Conservation (phyloP, 2,329 filamentous ascomycete species). For the Cercospora sp. region DNA sequence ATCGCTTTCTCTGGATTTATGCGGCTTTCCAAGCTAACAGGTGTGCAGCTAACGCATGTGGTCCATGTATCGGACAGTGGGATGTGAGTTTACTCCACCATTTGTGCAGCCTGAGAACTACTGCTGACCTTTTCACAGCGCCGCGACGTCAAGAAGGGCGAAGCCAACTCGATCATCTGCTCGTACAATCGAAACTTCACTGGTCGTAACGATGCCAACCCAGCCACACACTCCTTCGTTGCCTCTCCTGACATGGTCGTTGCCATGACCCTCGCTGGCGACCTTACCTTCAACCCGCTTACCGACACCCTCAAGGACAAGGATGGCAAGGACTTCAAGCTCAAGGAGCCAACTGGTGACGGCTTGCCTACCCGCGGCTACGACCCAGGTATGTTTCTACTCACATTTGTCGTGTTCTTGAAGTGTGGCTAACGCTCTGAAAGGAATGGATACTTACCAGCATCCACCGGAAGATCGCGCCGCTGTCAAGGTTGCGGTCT, state of each 20-base stretch:
- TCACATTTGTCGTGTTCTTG: too few species aligned
- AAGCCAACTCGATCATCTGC: conserved; percentile 93
- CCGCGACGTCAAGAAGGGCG: conserved; percentile 93
- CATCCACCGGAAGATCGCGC: conserved; percentile 77
- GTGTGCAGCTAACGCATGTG: conserved; percentile 2
- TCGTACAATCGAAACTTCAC: conserved; percentile 99
- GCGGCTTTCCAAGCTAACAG: background rate
- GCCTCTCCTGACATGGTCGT: conserved; percentile 88
- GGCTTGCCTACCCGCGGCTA: conserved; percentile 81
- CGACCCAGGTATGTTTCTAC: conserved; percentile 57
- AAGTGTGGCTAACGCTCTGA: too few species aligned
- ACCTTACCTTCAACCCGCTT: conserved; percentile 86
- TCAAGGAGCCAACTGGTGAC: conserved; percentile 74
- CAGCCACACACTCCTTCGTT: conserved; percentile 90
- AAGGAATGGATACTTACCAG: conserved; percentile 68
- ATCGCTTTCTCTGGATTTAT: background rate
- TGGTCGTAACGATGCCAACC: conserved; percentile 94
- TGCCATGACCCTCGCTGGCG: conserved; percentile 79
- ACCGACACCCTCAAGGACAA: conserved; percentile 90
- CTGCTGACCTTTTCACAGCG: background rate
- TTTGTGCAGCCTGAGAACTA: background rate
- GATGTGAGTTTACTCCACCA: conserved; percentile 48
- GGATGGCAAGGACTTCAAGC: conserved; percentile 93
- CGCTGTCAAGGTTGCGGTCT: conserved; percentile 74
- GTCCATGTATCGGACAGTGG: conserved; percentile 64